Conservation (phyloP, 1,284 basidiomycete genomes). For the Neotropicomus parvogracilis region DNA sequence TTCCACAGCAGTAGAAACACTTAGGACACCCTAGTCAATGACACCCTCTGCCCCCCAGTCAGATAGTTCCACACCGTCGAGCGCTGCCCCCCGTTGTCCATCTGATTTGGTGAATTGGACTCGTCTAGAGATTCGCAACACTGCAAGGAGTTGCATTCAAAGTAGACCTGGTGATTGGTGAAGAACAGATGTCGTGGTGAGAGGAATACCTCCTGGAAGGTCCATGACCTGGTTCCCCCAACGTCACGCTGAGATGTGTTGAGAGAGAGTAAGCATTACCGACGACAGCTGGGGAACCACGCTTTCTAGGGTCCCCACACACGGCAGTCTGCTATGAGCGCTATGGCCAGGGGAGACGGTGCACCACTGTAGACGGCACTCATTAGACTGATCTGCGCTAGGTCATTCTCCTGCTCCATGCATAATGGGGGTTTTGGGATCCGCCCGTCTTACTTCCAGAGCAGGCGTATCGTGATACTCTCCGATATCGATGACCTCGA, state of each 20-base stretch:
- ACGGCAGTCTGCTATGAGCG: constrained; percentile 12
- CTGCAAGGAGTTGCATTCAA: constrained; percentile 16
- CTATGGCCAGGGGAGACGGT: constrained; percentile 6
- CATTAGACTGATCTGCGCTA: constrained; percentile 18
- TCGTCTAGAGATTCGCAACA: constrained; percentile 18
- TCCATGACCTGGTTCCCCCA: constrained; percentile 17
- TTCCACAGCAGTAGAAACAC: background rate
- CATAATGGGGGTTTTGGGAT: constrained; percentile 9
- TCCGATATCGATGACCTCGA: background rate
- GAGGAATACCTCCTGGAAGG: constrained; percentile 19
- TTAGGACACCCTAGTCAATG: constrained; percentile 6
- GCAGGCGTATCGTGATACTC: background rate
- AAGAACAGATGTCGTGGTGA: constrained; percentile 20
- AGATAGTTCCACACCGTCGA: background rate
- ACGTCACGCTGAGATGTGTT: constrained; percentile 6
- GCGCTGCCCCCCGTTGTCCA: background rate
- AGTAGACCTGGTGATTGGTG: constrained; percentile 22
- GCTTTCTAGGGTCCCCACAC: constrained; percentile 7
- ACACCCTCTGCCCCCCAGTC: background rate
- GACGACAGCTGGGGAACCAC: constrained; percentile 12
- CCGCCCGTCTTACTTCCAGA: constrained; percentile 10
- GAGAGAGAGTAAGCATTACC: constrained; percentile 12
- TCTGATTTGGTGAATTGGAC: constrained; percentile 12
- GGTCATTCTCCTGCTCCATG: constrained; percentile 12
- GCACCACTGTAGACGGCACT: constrained; percentile 18